Evolutionary conservation across 441 rosid genomes (phyloP), one percentile per base, ranked within the genome.

Genomic region (Arabidopsis lyrata): DNA sequence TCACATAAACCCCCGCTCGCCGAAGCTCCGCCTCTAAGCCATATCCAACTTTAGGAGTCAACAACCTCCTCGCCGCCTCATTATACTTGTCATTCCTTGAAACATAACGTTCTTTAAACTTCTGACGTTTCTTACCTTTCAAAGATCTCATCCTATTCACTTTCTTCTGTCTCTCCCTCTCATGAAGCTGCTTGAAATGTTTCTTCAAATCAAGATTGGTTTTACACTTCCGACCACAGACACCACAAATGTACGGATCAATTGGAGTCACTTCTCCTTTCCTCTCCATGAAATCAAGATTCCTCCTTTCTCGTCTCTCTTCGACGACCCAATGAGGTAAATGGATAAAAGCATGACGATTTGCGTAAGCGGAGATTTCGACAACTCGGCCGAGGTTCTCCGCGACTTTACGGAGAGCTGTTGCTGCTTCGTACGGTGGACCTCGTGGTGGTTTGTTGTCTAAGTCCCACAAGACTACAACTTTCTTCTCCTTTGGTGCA

Each of bases 371-470:
- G 0, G 93, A 93, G 63, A 91, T 83, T 66, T 91, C 98, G 8
- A 85, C 81, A 7, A 90, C 82, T 6, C 86, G 82, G 5, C 97
- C 98, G 72, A 93, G 86, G 8, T 64, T 78, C 75, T 83, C 79
- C 1, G 97, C 99, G 8, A 92, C 78, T 42, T 67, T 70, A 20
- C 88, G 86, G 60, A 94, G 83, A 3, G 86, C 87, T 49, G 81
- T 53, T 0, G 97, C 99, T 0, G 99, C 97, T n/a, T 81, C 81
- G 73, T 83, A 94, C 0, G 97, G 99, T 31, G 86, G 90, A 4
- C 97, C 97, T 0, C 92, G 87, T 0, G 95, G 97, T 6, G 97
- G 99, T 74, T 94, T 92, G 85, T 94, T 94, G 78, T 94, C 97
- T 49, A 94, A 89, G 88, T 92, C 97, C 99, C 97, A 94, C 9